Conservation (phyloP, 331 rosid genomes). For the Quercus lobata region DNA sequence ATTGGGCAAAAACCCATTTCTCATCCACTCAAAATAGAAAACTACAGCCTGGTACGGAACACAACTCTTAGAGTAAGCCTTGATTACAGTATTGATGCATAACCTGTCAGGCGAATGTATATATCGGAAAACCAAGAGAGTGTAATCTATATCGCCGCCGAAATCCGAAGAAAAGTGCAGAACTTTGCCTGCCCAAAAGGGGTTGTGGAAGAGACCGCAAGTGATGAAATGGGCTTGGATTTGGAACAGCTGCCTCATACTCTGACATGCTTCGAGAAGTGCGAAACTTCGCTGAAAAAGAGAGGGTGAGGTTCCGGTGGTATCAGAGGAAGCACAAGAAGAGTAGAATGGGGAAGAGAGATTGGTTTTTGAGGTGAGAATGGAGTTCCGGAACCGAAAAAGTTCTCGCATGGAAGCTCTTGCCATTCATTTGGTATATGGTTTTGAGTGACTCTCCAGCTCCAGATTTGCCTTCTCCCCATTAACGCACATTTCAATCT, state of each 20-base stretch:
- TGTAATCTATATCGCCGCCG: slow-evolving; percentile 42
- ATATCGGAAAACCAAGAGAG: slow-evolving; percentile 34
- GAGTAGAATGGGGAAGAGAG: slow-evolving; percentile 17
- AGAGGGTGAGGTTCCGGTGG: background rate
- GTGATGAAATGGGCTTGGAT: slow-evolving; percentile 56
- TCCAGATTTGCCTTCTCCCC: slow-evolving; percentile 33
- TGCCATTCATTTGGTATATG: slow-evolving; percentile 55
- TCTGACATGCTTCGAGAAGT: slow-evolving; percentile 36
- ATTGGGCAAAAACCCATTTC: slow-evolving; percentile 43
- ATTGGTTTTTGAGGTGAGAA: slow-evolving; percentile 23
- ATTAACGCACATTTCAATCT: slow-evolving; percentile 40
- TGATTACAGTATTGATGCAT: slow-evolving; percentile 51
- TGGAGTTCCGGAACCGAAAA: slow-evolving; percentile 27
- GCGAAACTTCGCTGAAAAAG: slow-evolving; percentile 11
- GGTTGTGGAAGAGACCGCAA: slow-evolving; percentile 31
- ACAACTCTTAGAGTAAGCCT: slow-evolving; percentile 45
- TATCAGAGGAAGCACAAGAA: background rate
- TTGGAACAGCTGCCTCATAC: slow-evolving; percentile 46
- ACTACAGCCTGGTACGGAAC: slow-evolving; percentile 32
- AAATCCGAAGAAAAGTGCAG: slow-evolving; percentile 47
- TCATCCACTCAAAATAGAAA: slow-evolving; percentile 43
- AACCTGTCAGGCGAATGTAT: slow-evolving; percentile 37
- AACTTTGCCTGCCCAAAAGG: slow-evolving; percentile 56
- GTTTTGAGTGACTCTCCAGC: background rate
- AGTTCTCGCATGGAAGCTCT: slow-evolving; percentile 42